These are phyloP conservation scores for Boletales sp. DNA, from an alignment of 768 basidiomycete species.

Conservation along the genomic window DNA sequence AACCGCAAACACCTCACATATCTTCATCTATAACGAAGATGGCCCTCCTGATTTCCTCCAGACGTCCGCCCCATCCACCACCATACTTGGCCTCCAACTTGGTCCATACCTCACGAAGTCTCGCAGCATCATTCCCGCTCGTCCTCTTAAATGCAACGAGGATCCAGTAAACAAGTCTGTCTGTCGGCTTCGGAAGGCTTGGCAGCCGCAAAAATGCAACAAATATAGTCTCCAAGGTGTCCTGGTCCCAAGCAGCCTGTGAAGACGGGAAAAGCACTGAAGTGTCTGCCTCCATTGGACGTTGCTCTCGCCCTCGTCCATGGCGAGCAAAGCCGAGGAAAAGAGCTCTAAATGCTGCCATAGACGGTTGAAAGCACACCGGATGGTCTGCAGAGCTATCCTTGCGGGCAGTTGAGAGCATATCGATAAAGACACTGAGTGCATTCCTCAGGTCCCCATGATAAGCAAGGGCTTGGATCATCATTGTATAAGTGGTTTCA, in stretches of 20 bases:
- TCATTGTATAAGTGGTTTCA: conserved; percentile 58
- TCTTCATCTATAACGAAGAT: conserved; percentile 26
- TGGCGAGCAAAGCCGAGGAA: conserved; percentile 75
- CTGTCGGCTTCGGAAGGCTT: conserved; percentile 38
- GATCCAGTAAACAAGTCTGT: conserved; percentile 59
- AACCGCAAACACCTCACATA: not conserved
- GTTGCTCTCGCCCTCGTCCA: conserved; percentile 32
- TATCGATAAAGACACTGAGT: conserved; percentile 61
- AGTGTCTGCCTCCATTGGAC: not conserved
- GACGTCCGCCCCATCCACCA: conserved; percentile 40
- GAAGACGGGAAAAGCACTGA: conserved; percentile 7
- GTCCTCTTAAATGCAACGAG: conserved; percentile 60
- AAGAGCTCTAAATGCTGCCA: conserved; percentile 61
- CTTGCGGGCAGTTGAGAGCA: conserved; percentile 45
- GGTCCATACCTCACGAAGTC: conserved; percentile 56
- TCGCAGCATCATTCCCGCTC: conserved; percentile 46
- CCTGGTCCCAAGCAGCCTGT: conserved; percentile 47
- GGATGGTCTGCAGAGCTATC: conserved; percentile 27
- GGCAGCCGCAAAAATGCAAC: conserved; percentile 61
- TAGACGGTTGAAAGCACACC: conserved; percentile 38
- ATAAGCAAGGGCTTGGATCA: conserved; percentile 71
- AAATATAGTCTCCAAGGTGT: conserved; percentile 56
- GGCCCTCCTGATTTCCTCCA: conserved; percentile 41
- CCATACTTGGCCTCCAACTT: conserved; percentile 55
- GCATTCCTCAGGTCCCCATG: conserved; percentile 59